These are phyloP conservation scores for Chondrus crispus DNA, from an alignment of 23 red algal species.

Conservation along the genomic window DNA sequence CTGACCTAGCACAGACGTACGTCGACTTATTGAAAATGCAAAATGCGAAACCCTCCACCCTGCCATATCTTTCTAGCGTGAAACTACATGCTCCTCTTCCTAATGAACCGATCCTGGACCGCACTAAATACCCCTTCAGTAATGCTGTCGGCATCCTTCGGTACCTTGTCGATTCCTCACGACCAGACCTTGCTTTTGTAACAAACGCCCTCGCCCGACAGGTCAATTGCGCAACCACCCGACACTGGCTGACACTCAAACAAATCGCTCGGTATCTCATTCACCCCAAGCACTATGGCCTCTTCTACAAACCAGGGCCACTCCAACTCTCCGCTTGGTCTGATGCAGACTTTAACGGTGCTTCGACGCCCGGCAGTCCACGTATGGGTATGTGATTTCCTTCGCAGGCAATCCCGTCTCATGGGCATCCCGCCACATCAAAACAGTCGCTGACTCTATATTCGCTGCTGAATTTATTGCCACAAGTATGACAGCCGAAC, in stretches of 20 bases:
- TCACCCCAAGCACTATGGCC: background rate
- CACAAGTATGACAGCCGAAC: background rate
- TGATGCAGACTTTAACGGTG: background rate
- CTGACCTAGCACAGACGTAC: background rate
- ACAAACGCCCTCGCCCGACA: background rate
- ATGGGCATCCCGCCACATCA: background rate
- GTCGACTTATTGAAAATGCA: background rate
- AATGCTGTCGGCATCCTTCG: background rate
- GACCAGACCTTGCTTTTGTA: background rate
- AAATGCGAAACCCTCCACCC: background rate
- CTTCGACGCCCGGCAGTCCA: background rate
- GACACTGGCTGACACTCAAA: background rate
- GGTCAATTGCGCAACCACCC: background rate
- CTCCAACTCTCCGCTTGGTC: background rate
- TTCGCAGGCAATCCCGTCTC: background rate
- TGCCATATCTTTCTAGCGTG: background rate
- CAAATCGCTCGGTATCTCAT: background rate
- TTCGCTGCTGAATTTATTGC: background rate
- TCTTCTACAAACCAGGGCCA: background rate
- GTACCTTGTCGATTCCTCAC: background rate
- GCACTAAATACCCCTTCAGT: background rate
- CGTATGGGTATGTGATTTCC: background rate
- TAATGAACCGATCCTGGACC: background rate
- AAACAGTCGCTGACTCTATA: background rate
- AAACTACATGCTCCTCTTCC: background rate